Base-by-base conservation (phyloP, 371 early-diverging fungal genomes). In the Entomophthora muscae region DNA sequence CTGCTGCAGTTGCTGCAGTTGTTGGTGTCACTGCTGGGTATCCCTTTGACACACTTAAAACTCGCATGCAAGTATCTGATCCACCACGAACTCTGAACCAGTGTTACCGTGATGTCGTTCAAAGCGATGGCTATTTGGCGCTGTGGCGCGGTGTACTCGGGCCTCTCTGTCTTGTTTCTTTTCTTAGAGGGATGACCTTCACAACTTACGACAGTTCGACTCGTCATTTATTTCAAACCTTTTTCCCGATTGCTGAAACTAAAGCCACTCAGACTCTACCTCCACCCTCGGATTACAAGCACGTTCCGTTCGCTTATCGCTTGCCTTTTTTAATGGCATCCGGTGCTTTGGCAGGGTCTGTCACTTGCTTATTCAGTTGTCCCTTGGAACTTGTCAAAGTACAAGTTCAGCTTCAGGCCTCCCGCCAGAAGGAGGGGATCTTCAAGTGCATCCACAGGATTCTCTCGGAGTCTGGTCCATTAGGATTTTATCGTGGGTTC, bases 401-500 rank as follows among this genome's bases (percentile, higher is more conserved):
- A 21, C 62, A 62, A 52, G 52, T 62, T 27, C 62, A 62, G 24
- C 28, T 58, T 13, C 42, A 42, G 42, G 58, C 28, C n/a, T 24
- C 24, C 7, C 22, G 56, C 22, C 56, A 55, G n/a, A 60, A 60
- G 3, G 53, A 26, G 17, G 53, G 62, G 7, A 26, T 52, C 23
- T 22, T 62, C 0, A 52, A 29, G 10, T 31, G 32, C 21, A 28
- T 53, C 1, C 42, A 51, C 2, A 51, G n/a, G 23, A 62, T 62
- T 27, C 2, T 13, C 42, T 33, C 7, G 3, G 17, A 51, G 10
- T 21, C n/a, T 27, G 62, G 62, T 23, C 27, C 29, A 10, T 52
- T 53, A 13, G 27, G 53, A 5, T 64, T 81, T 13, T 79, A 75
- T 61, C 75, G 69, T 27, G 83, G 83, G 17, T 76, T 76, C 53